Percentiles rank a stretch among this genome's conserved stretches.
Evolutionary conservation across 1,284 basidiomycete species (phyloP).

Genomic region (Bondarzewia mesenterica): DNA sequence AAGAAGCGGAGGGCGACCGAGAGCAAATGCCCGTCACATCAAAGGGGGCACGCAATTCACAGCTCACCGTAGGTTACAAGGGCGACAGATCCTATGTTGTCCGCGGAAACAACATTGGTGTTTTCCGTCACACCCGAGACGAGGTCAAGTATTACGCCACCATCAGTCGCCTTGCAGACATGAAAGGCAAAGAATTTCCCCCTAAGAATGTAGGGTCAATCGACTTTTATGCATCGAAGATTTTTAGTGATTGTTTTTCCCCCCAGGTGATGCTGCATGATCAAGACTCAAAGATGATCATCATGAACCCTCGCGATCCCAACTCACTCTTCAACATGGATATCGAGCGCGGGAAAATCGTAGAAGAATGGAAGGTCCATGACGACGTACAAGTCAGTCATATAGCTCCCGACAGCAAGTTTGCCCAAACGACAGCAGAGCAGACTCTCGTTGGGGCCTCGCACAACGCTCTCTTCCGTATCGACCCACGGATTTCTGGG

Average conservation of each 20-base stretch:
- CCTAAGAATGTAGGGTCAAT: slow-evolving; percentile 67
- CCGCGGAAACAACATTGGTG: slow-evolving; percentile 92
- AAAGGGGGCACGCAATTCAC: slow-evolving; percentile 77
- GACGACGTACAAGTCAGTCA: slow-evolving; percentile 82
- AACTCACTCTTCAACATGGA: slow-evolving; percentile 90
- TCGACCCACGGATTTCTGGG: slow-evolving; percentile 90
- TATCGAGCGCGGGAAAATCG: slow-evolving; percentile 92
- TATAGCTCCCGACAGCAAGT: slow-evolving; percentile 91
- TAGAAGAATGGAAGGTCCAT: slow-evolving; percentile 98
- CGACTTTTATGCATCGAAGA: background rate
- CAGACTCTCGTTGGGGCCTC: slow-evolving; percentile 92
- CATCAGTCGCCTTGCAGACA: slow-evolving; percentile 79
- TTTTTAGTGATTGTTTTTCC: background rate
- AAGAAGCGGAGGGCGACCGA: slow-evolving; percentile 36
- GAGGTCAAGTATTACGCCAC: slow-evolving; percentile 85
- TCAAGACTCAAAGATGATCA: slow-evolving; percentile 92
- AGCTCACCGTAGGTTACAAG: slow-evolving; percentile 93
- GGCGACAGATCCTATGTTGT: slow-evolving; percentile 95
- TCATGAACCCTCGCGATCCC: slow-evolving; percentile 83
- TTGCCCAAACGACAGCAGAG: slow-evolving; percentile 88
- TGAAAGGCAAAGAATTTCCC: slow-evolving; percentile 79
- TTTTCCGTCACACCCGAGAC: slow-evolving; percentile 84
- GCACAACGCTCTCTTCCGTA: slow-evolving; percentile 92
- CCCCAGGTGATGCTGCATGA: slow-evolving; percentile 96
- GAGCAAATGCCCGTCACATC: slow-evolving; percentile 39